Conservation (phyloP, 1,284 basidiomycete species). For the Violaceomyces palustris region DNA sequence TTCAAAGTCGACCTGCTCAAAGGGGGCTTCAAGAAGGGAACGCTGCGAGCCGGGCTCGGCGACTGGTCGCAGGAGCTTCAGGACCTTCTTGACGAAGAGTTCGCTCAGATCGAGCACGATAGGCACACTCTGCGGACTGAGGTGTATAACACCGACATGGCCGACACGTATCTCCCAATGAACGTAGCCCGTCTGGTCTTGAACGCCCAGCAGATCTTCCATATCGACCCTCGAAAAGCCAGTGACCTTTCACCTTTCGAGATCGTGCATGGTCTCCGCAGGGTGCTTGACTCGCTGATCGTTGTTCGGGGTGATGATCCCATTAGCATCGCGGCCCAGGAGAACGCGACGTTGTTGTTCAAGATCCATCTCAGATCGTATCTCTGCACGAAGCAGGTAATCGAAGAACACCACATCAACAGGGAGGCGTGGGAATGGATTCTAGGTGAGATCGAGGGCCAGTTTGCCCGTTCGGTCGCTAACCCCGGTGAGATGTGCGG, state of each 20-base stretch:
- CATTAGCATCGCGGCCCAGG: slow-evolving; percentile 71
- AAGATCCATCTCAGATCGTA: slow-evolving; percentile 61
- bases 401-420: slow-evolving; percentile 50
- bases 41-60: slow-evolving; percentile 89
- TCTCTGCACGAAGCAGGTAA: slow-evolving; percentile 49
- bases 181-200: slow-evolving; percentile 91
- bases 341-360: slow-evolving; percentile 87
- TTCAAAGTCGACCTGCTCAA: slow-evolving; percentile 83
- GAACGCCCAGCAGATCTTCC: slow-evolving; percentile 95
- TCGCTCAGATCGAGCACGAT: slow-evolving; percentile 69
- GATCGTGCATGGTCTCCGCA: slow-evolving; percentile 69
- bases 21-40: slow-evolving; percentile 58
- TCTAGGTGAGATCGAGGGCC: slow-evolving; percentile 79
- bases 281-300: slow-evolving; percentile 36
- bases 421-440: slow-evolving; percentile 91
- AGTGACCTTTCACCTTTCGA: slow-evolving; percentile 85
- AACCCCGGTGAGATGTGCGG: slow-evolving; percentile 99
- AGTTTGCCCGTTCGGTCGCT: slow-evolving; percentile 70
- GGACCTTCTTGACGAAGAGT: slow-evolving; percentile 82
- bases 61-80: slow-evolving; percentile 82
- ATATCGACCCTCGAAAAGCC: slow-evolving; percentile 86
- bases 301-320: slow-evolving; percentile 73
- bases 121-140: slow-evolving; percentile 71
- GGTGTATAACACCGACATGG: slow-evolving; percentile 68
- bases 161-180: slow-evolving; percentile 60